Evolutionary conservation across 2,329 filamentous ascomycete species (phyloP).

Genomic region (Byssothecium circinans): DNA sequence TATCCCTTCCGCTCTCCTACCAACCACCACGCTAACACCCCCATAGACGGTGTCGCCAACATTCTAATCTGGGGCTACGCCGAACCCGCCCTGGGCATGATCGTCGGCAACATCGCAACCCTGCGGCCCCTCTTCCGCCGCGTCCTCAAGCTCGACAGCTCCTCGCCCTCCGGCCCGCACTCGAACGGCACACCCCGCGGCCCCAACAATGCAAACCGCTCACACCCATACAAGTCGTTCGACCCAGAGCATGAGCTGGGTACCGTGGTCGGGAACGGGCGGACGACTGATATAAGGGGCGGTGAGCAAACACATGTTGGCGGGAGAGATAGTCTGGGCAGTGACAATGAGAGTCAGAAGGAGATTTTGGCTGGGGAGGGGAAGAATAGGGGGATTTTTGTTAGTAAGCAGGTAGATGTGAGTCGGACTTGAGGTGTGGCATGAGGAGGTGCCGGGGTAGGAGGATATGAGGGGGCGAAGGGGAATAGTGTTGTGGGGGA

Average conservation of each 20-base stretch:
- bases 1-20: no score
- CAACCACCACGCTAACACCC: not conserved
- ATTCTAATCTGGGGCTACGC: slow-evolving; percentile 44
- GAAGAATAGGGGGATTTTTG: not conserved
- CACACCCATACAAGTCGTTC: slow-evolving; percentile 12
- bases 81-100: slow-evolving; percentile 40
- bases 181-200: slow-evolving; percentile 5
- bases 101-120: slow-evolving; percentile 39
- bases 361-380: slow-evolving; percentile 8
- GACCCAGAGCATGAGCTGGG: slow-evolving; percentile 11
- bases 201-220: not conserved
- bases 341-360: slow-evolving; percentile 18
- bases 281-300: slow-evolving; percentile 3
- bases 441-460: not conserved
- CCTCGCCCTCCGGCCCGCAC: slow-evolving; percentile 1
- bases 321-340: slow-evolving; percentile 7
- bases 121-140: slow-evolving; percentile 38
- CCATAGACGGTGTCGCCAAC: slow-evolving; percentile 31
- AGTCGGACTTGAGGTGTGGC: not conserved
- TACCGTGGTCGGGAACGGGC: not conserved
- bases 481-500: not conserved
- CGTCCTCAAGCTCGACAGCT: slow-evolving; percentile 19
- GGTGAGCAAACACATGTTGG: slow-evolving; percentile 1
- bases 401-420: not conserved
- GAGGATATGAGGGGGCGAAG: not conserved